Conservation (phyloP, 2,329 filamentous ascomycete species). For the Purpureocillium lavendulum region DNA sequence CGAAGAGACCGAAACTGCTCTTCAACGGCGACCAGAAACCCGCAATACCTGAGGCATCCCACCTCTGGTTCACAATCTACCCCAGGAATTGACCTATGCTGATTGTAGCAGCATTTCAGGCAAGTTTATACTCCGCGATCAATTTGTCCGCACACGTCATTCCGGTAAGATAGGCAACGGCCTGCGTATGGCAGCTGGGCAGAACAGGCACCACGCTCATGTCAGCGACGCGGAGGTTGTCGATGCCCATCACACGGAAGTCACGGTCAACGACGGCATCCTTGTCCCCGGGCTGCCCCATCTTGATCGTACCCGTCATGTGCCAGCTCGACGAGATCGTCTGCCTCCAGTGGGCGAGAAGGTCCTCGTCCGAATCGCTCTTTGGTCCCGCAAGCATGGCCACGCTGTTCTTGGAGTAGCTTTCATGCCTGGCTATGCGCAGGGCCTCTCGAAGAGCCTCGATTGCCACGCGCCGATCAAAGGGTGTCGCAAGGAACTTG, state of each 20-base stretch:
- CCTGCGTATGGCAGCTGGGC: slow-evolving; percentile 41
- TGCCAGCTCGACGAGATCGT: slow-evolving; percentile 41
- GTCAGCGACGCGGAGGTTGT: slow-evolving; percentile 40
- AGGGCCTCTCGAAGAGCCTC: slow-evolving; percentile 37
- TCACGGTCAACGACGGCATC: slow-evolving; percentile 40
- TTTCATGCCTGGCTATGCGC: slow-evolving; percentile 28
- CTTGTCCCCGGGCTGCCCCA: slow-evolving; percentile 36
- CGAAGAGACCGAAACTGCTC: too few species aligned
- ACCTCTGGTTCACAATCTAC: too few species aligned
- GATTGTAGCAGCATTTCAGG: too few species aligned
- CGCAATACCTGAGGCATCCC: too few species aligned
- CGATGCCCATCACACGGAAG: slow-evolving; percentile 38
- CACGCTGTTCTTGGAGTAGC: slow-evolving; percentile 34
- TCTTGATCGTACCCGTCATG: slow-evolving; percentile 48
- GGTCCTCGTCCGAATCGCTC: slow-evolving; percentile 43
- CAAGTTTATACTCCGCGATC: too few species aligned
- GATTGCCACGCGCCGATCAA: slow-evolving; percentile 42
- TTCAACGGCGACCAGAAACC: too few species aligned
- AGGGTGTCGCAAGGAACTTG: slow-evolving; percentile 42
- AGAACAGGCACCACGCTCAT: slow-evolving; percentile 43
- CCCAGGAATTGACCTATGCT: too few species aligned
- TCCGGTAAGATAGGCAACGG: slow-evolving; percentile 45
- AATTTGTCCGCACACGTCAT: slow-evolving; percentile 38
- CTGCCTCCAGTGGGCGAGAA: slow-evolving; percentile 35
- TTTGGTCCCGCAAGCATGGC: slow-evolving; percentile 31